These are phyloP conservation scores for Aspergillus sclerotioniger DNA, from an alignment of 495 filamentous ascomycete genomes.

Conservation along the genomic window DNA sequence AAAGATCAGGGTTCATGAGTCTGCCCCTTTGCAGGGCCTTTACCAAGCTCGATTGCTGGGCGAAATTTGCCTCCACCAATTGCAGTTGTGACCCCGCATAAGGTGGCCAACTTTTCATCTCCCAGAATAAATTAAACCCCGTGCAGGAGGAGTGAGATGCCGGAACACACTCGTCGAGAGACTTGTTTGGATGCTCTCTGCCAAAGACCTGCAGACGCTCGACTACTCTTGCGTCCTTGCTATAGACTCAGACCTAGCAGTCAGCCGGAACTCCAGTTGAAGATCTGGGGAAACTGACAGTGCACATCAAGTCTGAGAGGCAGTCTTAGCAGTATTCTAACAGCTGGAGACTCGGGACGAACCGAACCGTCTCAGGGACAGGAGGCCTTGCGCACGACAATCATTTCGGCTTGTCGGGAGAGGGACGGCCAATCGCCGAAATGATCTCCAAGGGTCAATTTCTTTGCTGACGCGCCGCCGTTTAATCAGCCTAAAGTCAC, in stretches of 20 bases:
- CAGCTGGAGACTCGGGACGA: constrained; percentile 9
- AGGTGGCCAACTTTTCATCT: background rate
- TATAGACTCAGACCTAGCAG: background rate
- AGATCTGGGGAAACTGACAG: constrained; percentile 1
- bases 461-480: background rate
- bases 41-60: background rate
- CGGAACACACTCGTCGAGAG: background rate
- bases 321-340: background rate
- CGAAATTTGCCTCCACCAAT: background rate
- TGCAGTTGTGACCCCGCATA: constrained; percentile 3
- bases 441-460: background rate
- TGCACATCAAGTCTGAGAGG: background rate
- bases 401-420: constrained; percentile 6
- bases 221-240: background rate
- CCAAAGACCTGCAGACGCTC: background rate
- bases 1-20: background rate
- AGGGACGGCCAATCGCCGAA: background rate
- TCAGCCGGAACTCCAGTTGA: background rate
- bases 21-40: background rate
- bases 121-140: constrained; percentile 6
- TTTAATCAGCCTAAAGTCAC: background rate
- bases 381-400: background rate
- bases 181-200: background rate
- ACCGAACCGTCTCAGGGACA: constrained; percentile 9
- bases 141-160: background rate